A percentile compares a stretch with the other conserved stretches of the same genome.
phyloP scores from a whole-genome alignment of 2,329 filamentous ascomycete genomes.

The Fusarium caatingaense region DNA sequence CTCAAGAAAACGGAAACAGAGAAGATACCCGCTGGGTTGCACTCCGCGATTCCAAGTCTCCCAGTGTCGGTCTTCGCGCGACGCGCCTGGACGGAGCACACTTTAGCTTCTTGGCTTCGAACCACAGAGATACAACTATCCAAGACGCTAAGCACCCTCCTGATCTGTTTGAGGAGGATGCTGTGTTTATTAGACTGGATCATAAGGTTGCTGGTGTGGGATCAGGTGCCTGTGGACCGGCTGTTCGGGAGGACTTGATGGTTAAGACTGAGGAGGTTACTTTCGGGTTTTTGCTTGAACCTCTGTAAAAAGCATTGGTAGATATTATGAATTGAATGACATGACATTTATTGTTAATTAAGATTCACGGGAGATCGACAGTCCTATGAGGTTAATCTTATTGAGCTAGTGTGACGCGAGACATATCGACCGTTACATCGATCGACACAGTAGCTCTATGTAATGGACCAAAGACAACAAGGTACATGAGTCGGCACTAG shows the following conservation, averaged over 20 bases:
- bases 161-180: slow-evolving; percentile 66
- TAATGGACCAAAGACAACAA: background rate
- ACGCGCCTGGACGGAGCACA: slow-evolving; percentile 28
- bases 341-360: too few relatives aligned
- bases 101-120: slow-evolving; percentile 67
- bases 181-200: slow-evolving; percentile 57
- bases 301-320: slow-evolving; percentile 16
- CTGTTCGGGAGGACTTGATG: slow-evolving; percentile 58
- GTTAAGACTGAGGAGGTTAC: slow-evolving; percentile 55
- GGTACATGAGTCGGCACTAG: background rate
- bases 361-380: background rate
- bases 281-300: slow-evolving; percentile 58
- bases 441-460: background rate
- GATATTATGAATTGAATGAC: background rate
- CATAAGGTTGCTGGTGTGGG: slow-evolving; percentile 62
- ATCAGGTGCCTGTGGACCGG: slow-evolving; percentile 61
- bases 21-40: slow-evolving; percentile 69
- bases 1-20: slow-evolving; percentile 75
- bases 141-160: slow-evolving; percentile 71
- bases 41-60: slow-evolving; percentile 41
- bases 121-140: slow-evolving; percentile 64
- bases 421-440: background rate
- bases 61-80: slow-evolving; percentile 36
- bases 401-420: background rate
- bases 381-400: too few relatives aligned